Conservation (phyloP, 176 grass and related monocot species). For the Phyllostachys edulis region DNA sequence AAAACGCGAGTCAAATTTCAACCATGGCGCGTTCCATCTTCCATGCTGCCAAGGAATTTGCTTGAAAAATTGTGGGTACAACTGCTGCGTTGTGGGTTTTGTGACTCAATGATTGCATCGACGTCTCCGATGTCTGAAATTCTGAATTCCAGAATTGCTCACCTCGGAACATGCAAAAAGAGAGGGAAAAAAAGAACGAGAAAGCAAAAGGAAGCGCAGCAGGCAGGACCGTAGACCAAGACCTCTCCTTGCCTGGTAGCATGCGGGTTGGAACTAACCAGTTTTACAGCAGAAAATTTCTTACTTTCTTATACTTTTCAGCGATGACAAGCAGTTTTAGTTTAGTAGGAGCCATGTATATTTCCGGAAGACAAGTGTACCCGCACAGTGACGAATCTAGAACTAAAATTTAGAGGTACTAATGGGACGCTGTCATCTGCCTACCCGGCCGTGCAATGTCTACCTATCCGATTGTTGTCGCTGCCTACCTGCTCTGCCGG, state of each 20-base stretch:
- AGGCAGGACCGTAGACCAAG: conserved; percentile 27
- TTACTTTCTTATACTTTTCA: background rate
- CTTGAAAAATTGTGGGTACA: background rate
- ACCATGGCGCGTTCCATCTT: background rate
- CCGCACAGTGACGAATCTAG: too few species aligned
- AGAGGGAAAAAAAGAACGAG: background rate
- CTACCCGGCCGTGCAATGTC: too few species aligned
- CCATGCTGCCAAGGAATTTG: background rate
- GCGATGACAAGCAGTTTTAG: background rate
- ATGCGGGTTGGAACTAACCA: background rate
- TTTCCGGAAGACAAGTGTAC: too few species aligned
- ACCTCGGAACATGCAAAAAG: conserved; percentile 16
- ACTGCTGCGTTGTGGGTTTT: background rate
- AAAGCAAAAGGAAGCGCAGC: conserved; percentile 19
- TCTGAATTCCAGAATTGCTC: background rate
- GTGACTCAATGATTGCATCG: background rate
- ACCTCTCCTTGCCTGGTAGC: background rate
- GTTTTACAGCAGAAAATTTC: background rate
- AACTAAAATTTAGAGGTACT: too few species aligned
- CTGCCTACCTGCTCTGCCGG: too few species aligned
- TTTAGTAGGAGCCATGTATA: background rate
- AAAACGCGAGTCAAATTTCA: background rate
- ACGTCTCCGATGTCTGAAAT: background rate
- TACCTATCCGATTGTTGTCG: too few species aligned
- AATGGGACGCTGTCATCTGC: too few species aligned